These are phyloP conservation scores for Debaryomyces nepalensis DNA, from an alignment of 1,139 yeast species.

Conservation along the genomic window DNA sequence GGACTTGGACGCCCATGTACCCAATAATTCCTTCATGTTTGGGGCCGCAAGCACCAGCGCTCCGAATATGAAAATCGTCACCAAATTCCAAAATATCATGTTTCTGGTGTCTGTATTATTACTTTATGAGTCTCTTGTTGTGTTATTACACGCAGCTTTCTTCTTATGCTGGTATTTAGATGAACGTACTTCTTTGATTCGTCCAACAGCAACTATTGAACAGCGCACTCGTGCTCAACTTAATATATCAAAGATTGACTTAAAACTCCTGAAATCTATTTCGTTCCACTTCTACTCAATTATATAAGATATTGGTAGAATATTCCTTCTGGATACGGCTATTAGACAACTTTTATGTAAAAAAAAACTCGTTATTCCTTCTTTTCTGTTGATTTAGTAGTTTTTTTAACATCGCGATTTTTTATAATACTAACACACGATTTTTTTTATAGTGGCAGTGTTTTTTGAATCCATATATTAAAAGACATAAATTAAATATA, in stretches of 20 bases:
- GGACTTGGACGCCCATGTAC: constrained; percentile 97
- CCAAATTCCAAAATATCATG: constrained; percentile 10
- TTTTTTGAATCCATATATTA: not conserved
- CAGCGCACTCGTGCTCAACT: not conserved
- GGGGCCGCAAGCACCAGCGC: constrained; percentile 26
- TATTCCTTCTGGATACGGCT: not conserved
- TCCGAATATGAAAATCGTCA: constrained; percentile 11
- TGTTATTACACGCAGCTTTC: not conserved
- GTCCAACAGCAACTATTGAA: constrained; percentile 3
- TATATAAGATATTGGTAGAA: not conserved
- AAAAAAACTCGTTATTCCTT: not conserved
- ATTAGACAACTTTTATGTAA: not conserved
- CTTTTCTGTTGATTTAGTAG: not conserved
- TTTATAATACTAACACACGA: not conserved
- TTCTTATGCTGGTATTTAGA: not conserved
- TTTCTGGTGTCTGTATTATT: not conserved
- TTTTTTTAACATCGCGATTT: constrained; percentile 3
- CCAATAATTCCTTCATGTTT: constrained; percentile 54
- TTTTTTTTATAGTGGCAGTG: constrained; percentile 8
- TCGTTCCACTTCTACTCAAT: not conserved
- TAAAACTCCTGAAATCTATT: not conserved
- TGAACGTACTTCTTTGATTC: not conserved
- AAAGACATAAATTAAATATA: not conserved
- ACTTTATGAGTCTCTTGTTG: not conserved
- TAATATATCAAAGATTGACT: not conserved